Evolutionary conservation across 2,329 filamentous ascomycete species (phyloP), one percentile per base, ranked within the genome.

Genomic region (Didymella arachidicola): DNA sequence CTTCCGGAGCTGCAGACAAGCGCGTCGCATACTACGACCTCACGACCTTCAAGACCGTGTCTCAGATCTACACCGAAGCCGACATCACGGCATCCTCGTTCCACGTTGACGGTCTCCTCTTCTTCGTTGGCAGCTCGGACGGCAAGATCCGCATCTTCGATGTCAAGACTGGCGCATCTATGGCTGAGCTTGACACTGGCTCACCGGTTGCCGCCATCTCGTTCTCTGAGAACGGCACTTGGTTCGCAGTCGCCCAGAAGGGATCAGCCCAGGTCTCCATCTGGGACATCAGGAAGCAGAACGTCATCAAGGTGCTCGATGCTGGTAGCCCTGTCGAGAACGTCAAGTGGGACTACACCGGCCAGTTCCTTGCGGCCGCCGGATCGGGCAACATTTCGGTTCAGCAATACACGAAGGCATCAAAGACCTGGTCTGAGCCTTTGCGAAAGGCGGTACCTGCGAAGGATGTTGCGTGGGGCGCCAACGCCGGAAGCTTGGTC

Each of bases 141-240:
- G 92, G 92, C 43, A 87, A 92, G 57, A 90, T 99, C 75, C 92
- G 93, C 76, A 86, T 99, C 52, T 98, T 91, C 79, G 91, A 97
- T 78, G 89, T 93, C 66, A 93, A 90, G 77, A 90, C 86, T 0
- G 89, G 93, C 36, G 86, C 89, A 60, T 84, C 87, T 65, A 91
- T 92, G 27, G 92, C 92, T 27, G 87, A 86, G 54, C 97, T 96
- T 77, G 81, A 83, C 7, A 78, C 82, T 60, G 73, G 78, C 25
- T 87, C 87, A 0, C 87, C 93, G 0, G 84, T 97, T 3, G 87
- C 91, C 68, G 86, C 87, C 11, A 80, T 99, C 39, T 84, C 86
- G 58, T 99, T 99, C 79, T 97, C 93, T 0, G 95, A 99, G 77
- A 99, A 99, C 69, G 95, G 95, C 25, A 97, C 91, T 70, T 98